phyloP scores from a whole-genome alignment of 306 rosid genomes.

The Betula pendula region DNA sequence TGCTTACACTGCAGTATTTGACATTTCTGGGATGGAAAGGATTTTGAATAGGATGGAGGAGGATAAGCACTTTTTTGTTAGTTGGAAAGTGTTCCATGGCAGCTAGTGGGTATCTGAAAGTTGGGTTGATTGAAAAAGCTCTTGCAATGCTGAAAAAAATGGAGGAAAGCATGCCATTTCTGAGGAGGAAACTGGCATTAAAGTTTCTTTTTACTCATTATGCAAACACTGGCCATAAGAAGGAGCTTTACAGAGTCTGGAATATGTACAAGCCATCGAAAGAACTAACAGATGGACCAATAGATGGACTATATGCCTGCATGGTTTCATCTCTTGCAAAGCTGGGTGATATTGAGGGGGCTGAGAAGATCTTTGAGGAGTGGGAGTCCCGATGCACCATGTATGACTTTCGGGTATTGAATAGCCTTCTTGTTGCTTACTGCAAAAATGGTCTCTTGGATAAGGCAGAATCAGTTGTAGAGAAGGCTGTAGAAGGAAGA shows the following conservation, averaged over 20 bases:
- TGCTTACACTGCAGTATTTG: constrained; percentile 20
- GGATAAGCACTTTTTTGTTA: constrained; percentile 29
- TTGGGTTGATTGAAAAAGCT: constrained; percentile 44
- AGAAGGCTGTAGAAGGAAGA: constrained; percentile 1
- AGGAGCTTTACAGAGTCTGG: constrained; percentile 32
- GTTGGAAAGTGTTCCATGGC: constrained; percentile 8
- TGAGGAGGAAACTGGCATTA: no score
- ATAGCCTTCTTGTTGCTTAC: constrained; percentile 26
- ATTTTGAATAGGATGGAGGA: constrained; percentile 43
- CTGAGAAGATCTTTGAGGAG: constrained; percentile 59
- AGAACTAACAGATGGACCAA: no score
- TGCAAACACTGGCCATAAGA: no score
- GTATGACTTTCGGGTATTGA: constrained; percentile 45
- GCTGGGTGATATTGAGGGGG: constrained; percentile 62
- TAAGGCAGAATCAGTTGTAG: constrained; percentile 57
- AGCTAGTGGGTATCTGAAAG: constrained; percentile 59
- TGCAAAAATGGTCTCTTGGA: constrained; percentile 52
- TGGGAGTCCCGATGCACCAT: constrained; percentile 41
- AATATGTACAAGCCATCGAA: constrained; percentile 22
- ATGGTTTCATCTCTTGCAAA: constrained; percentile 11
- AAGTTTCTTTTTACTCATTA: no score
- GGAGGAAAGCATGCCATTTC: constrained; percentile 33
- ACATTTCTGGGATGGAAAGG: no score
- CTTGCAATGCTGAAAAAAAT: constrained; percentile 41
- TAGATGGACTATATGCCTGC: constrained; percentile 4